Conservation (phyloP, 495 filamentous ascomycete species). For the Clohesyomyces aquaticus region DNA sequence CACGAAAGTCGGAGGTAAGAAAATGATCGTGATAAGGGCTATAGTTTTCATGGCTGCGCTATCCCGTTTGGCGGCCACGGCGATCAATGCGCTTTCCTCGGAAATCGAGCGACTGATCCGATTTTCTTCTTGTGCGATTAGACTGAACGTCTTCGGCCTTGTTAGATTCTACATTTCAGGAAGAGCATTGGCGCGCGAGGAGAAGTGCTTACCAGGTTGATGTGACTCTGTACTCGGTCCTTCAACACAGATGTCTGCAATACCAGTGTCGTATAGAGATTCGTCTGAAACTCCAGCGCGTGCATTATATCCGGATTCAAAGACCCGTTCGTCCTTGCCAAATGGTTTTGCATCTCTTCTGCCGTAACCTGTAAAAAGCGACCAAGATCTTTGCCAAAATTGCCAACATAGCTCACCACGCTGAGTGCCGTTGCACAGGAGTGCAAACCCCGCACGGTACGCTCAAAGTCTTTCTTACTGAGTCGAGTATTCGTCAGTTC, state of each 20-base stretch:
- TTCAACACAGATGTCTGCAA: constrained; percentile 8
- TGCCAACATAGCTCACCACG: background rate
- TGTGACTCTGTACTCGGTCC: constrained; percentile 15
- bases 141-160: background rate
- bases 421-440: constrained; percentile 11
- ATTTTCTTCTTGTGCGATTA: constrained; percentile 21
- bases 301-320: background rate
- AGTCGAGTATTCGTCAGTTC: too few species aligned
- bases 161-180: background rate
- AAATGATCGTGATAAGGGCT: constrained; percentile 13
- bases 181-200: background rate
- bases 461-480: background rate
- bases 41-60: constrained; percentile 26
- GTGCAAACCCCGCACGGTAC: constrained; percentile 5
- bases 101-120: constrained; percentile 12
- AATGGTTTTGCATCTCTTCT: background rate
- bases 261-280: background rate
- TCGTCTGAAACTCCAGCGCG: constrained; percentile 4
- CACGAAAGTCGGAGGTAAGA: constrained; percentile 24
- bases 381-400: constrained; percentile 11
- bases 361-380: constrained; percentile 8
- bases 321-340: too few species aligned
- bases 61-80: constrained; percentile 9
- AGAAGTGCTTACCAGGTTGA: constrained; percentile 20
- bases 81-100: constrained; percentile 11